Percentiles rank a stretch among this genome's conserved stretches.
phyloP scores from a whole-genome alignment of 805 yeast genomes.

The Sungouiella blattae region DNA sequence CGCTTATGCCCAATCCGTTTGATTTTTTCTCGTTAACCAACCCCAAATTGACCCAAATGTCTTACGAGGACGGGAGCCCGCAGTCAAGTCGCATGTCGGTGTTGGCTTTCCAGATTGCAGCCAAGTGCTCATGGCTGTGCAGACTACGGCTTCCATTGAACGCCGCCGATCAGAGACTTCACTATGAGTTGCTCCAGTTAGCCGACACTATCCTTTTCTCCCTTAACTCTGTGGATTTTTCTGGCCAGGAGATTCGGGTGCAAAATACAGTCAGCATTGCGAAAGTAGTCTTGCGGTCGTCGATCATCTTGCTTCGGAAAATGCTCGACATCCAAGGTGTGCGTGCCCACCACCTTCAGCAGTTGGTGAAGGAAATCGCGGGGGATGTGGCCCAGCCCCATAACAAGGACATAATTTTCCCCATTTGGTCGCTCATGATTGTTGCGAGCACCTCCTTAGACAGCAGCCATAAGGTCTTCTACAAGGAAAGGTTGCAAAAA shows the following conservation, averaged over 20 bases:
- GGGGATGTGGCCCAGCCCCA: constrained; percentile 6
- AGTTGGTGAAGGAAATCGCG: constrained; percentile 4
- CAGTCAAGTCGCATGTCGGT: constrained; percentile 8
- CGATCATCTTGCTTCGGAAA: constrained; percentile 8
- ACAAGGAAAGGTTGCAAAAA: constrained; percentile 3
- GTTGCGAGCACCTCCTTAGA: constrained; percentile 11
- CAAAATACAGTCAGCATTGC: constrained; percentile 10
- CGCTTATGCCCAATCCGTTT: constrained; percentile 13
- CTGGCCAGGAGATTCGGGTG: neutral
- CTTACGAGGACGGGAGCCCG: constrained; percentile 5
- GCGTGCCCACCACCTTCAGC: constrained; percentile 3
- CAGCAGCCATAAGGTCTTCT: constrained; percentile 5
- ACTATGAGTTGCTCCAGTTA: constrained; percentile 4
- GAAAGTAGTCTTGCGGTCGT: constrained; percentile 7
- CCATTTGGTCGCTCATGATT: constrained; percentile 14
- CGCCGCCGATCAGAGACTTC: constrained; percentile 1
- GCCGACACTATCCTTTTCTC: constrained; percentile 7
- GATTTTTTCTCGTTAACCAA: constrained; percentile 8
- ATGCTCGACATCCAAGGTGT: constrained; percentile 4
- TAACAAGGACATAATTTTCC: constrained; percentile 9
- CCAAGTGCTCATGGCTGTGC: constrained; percentile 18
- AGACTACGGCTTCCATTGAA: constrained; percentile 9
- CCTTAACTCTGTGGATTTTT: neutral
- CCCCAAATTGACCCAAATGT: constrained; percentile 3
- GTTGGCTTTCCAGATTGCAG: constrained; percentile 15